Evolutionary conservation across 2,329 filamentous ascomycete species (phyloP), one percentile per base, ranked within the genome.

Genomic region (Fusarium solani-melongenae): DNA sequence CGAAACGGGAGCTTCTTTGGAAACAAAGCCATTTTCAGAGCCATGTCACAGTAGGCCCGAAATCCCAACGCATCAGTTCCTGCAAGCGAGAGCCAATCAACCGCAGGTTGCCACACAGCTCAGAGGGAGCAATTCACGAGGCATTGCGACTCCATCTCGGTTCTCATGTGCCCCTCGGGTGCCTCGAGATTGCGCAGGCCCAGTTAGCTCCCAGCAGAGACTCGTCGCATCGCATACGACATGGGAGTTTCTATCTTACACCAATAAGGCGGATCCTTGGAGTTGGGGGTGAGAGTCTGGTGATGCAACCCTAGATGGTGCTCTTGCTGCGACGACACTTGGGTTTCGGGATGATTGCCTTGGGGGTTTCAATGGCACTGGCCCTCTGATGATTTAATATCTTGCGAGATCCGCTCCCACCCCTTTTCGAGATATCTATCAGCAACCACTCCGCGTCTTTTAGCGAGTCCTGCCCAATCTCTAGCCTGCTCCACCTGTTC

Each of bases 351-450:
- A 63, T 72, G 58, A 66, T 67, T 53, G 53, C 68, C 66, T 71
- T 64, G 53, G 70, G 67, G 68, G 64, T 64, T 62, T 65, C 36
- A 68, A 29, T 62, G 55, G 17, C 27, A 53, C 53, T 64, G 55
- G 11, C 17, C 53, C 49, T 64, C 64, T 55, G 64, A 74, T 76
- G 64, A 76, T 76, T 76, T 77, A 76, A 76, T 74, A 76, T 68
- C 66, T 67, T 64, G 46, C 39, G 24, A 62, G 60, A 65, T 74
- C 70, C 74, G 41, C 41, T 38, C 72, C 70, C 49, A 53, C 49
- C 49, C 49, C 49, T 33, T 53, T 53, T 77, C 62, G n/a, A 70
- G 55, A 46, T 64, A 36, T 59, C 22, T 49, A 44, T 64, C 33
- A 70, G 41, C 55, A 72, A 55, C 55, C 46, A 64, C 49, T 62